Evolutionary conservation across 2,329 filamentous ascomycete species (phyloP).

Genomic region (Colletotrichum australisinense): DNA sequence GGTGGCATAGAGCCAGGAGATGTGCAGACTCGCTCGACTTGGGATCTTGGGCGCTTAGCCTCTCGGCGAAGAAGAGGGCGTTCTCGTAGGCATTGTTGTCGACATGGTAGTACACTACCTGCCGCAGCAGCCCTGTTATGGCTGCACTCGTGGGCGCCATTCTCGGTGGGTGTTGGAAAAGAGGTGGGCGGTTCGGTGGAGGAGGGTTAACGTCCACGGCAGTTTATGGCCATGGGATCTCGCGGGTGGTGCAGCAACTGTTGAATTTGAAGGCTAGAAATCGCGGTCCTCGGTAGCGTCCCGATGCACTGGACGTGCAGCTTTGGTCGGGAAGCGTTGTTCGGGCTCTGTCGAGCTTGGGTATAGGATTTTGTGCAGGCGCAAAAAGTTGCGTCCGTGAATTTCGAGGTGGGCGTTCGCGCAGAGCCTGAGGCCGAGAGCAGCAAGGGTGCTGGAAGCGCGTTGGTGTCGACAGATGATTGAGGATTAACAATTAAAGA

Average conservation of each 20-base stretch:
- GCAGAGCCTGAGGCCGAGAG: slow-evolving; percentile 21
- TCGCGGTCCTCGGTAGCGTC: slow-evolving; percentile 8
- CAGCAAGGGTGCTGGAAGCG: slow-evolving; percentile 1
- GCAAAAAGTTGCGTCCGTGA: slow-evolving; percentile 34
- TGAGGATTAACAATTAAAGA: slow-evolving; percentile 28
- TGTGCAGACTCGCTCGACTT: slow-evolving; percentile 84
- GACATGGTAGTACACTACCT: slow-evolving; percentile 76
- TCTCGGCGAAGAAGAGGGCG: slow-evolving; percentile 92
- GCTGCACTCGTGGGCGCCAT: slow-evolving; percentile 67
- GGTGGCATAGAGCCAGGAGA: slow-evolving; percentile 85
- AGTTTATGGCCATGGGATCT: slow-evolving; percentile 32
- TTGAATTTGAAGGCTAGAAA: slow-evolving; percentile 8
- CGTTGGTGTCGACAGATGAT: slow-evolving; percentile 5
- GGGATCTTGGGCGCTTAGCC: slow-evolving; percentile 85
- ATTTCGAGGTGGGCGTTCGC: slow-evolving; percentile 31
- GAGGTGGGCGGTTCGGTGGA: slow-evolving; percentile 12
- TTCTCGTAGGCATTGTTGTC: slow-evolving; percentile 92
- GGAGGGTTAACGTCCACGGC: slow-evolving; percentile 30
- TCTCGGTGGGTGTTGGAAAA: slow-evolving; percentile 32
- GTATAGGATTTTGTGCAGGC: slow-evolving; percentile 16
- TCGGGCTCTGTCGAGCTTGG: slow-evolving; percentile 31
- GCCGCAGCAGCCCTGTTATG: slow-evolving; percentile 65
- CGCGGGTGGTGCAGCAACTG: slow-evolving; percentile 3
- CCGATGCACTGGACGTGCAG: slow-evolving; percentile 14
- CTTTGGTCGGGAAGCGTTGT: slow-evolving; percentile 5